Conservation (phyloP, 2,329 filamentous ascomycete species). For the Epichloe glyceriae region DNA sequence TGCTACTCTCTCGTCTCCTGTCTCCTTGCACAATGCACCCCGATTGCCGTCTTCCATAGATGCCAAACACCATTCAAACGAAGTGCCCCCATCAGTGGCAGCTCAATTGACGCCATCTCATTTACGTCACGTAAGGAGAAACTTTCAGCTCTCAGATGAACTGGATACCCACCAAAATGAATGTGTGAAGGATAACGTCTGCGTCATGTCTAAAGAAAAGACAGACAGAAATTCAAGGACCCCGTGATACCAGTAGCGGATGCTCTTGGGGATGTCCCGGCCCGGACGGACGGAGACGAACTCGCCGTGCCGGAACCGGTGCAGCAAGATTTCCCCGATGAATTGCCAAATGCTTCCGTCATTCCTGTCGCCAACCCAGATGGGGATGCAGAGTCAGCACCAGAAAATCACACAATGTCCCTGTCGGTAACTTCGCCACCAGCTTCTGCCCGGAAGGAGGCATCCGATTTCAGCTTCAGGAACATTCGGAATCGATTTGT, state of each 20-base stretch:
- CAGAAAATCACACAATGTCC: neutral
- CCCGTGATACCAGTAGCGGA: neutral
- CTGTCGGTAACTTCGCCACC: neutral
- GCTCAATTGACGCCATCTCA: constrained; percentile 2
- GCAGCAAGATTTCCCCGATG: neutral
- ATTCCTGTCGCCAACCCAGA: neutral
- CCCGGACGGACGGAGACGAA: neutral
- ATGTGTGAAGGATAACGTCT: neutral
- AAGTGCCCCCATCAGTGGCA: neutral
- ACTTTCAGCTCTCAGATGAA: neutral
- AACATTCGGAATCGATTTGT: constrained; percentile 13
- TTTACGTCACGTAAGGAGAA: neutral
- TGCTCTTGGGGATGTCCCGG: neutral
- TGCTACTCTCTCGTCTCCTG: constrained; percentile 14
- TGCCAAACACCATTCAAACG: neutral
- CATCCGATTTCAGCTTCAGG: constrained; percentile 11
- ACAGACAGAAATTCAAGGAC: neutral
- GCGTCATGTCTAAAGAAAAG: neutral
- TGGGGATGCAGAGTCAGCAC: neutral
- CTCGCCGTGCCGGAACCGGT: neutral
- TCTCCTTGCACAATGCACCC: constrained; percentile 12
- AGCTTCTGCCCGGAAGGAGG: neutral
- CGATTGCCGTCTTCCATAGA: neutral
- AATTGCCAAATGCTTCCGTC: too few species aligned
- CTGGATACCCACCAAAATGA: neutral